phyloP scores from a whole-genome alignment of 176 grass and related monocot species.

The Aegilops tauschii region DNA sequence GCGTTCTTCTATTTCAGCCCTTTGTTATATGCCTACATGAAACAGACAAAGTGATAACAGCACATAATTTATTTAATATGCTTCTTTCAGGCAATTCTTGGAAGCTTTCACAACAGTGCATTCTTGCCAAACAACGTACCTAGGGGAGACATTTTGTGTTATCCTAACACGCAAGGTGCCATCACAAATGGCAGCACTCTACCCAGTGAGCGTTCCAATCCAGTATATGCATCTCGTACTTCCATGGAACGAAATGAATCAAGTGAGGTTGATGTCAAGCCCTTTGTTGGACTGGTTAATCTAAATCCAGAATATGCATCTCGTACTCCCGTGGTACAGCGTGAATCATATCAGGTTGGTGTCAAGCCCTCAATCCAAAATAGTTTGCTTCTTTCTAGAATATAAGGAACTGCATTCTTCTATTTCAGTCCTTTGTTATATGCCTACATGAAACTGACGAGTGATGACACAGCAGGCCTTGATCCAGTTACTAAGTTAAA shows the following conservation, averaged over 20 bases:
- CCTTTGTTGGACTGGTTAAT: not conserved
- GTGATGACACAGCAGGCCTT: not conserved
- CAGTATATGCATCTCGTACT: not conserved
- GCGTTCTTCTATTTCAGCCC: not conserved
- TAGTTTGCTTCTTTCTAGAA: not conserved
- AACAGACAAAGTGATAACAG: not conserved
- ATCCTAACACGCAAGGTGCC: not conserved
- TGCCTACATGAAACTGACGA: not conserved
- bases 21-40: not conserved
- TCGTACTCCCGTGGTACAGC: not conserved
- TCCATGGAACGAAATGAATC: not conserved
- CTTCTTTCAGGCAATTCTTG: conserved; percentile 44
- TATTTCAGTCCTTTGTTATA: not conserved
- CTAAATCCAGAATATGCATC: conserved; percentile 1
- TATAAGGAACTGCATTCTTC: not conserved
- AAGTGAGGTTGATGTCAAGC: conserved; percentile 21
- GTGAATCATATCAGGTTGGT: not conserved
- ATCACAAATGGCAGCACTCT: not conserved
- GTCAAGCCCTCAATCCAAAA: not conserved
- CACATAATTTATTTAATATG: not conserved
- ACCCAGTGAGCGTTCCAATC: not conserved
- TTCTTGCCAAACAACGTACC: conserved; percentile 21
- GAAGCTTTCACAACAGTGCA: conserved; percentile 28
- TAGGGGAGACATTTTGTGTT: not conserved
- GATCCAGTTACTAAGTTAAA: not conserved